These are phyloP conservation scores for Cardamine chenopodiifolia DNA, from an alignment of 345 rosid genomes.

Conservation along the genomic window DNA sequence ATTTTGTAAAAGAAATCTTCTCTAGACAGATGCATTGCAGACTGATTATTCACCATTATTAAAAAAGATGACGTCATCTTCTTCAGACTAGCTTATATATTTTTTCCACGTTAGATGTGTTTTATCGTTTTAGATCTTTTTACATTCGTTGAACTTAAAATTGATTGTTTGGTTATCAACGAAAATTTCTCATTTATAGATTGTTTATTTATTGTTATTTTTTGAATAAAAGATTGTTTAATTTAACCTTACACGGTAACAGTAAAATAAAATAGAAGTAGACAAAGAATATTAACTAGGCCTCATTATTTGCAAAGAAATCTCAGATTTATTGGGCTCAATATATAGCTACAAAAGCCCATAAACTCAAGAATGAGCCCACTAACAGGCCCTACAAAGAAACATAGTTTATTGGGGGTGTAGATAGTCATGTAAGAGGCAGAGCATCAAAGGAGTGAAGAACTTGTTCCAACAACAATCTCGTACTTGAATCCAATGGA, in stretches of 20 bases:
- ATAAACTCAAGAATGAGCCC: neutral
- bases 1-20: neutral
- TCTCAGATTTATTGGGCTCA: slow-evolving; percentile 6
- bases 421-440: slow-evolving; percentile 11
- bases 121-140: no score
- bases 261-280: neutral
- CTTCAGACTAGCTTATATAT: neutral
- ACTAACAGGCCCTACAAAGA: neutral
- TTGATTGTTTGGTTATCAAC: neutral
- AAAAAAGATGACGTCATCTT: neutral
- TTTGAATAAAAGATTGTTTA: no score
- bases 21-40: neutral
- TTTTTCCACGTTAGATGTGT: no score
- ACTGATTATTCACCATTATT: neutral
- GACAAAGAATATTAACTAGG: neutral
- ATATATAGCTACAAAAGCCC: neutral
- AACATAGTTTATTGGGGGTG: neutral
- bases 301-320: neutral
- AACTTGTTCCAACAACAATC: slow-evolving; percentile 65
- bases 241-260: neutral
- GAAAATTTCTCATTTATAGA: neutral
- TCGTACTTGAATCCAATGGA: slow-evolving; percentile 66
- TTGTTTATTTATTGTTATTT: no score
- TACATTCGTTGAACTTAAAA: neutral
- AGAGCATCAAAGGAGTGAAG: slow-evolving; percentile 74